phyloP scores from a whole-genome alignment of 139 green algal genomes.

The Tetradesmus lagerheimii region DNA sequence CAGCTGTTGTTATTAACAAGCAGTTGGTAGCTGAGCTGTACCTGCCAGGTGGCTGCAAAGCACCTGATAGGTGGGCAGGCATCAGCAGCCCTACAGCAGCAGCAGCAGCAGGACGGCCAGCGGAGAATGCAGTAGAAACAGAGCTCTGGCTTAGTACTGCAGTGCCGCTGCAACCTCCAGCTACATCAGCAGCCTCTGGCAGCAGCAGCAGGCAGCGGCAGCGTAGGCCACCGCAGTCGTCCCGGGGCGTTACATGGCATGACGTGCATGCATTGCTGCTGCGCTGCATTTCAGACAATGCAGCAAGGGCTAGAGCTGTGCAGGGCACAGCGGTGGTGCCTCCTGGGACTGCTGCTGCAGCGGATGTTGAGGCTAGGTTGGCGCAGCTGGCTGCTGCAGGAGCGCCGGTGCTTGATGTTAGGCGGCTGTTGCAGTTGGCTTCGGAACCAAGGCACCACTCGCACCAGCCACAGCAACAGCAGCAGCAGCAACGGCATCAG shows the following conservation, averaged over 20 bases:
- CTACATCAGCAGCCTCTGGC: conserved; percentile 30
- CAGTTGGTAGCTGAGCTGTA: conserved; percentile 28
- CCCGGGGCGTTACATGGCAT: conserved; percentile 58
- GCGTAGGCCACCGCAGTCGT: conserved; percentile 55
- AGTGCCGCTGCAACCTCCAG: neutral
- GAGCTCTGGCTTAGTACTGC: conserved; percentile 28
- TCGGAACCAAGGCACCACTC: neutral
- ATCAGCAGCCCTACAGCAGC: neutral
- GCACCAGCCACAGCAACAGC: neutral
- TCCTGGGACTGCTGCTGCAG: conserved; percentile 9
- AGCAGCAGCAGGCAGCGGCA: conserved; percentile 26
- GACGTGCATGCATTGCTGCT: neutral
- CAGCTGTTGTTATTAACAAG: conserved; percentile 28
- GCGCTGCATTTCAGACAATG: neutral
- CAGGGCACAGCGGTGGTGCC: neutral
- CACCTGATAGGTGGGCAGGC: neutral
- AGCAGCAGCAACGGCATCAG: neutral
- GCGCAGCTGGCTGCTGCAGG: neutral
- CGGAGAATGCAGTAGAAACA: neutral
- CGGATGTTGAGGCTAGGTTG: neutral
- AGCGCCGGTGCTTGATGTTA: neutral
- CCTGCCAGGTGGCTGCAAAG: neutral
- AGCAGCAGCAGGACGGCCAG: neutral
- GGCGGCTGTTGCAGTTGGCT: neutral
- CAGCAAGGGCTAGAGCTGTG: neutral